phyloP scores from a whole-genome alignment of 139 green algal genomes.

The Tetradesmus obliquus region DNA sequence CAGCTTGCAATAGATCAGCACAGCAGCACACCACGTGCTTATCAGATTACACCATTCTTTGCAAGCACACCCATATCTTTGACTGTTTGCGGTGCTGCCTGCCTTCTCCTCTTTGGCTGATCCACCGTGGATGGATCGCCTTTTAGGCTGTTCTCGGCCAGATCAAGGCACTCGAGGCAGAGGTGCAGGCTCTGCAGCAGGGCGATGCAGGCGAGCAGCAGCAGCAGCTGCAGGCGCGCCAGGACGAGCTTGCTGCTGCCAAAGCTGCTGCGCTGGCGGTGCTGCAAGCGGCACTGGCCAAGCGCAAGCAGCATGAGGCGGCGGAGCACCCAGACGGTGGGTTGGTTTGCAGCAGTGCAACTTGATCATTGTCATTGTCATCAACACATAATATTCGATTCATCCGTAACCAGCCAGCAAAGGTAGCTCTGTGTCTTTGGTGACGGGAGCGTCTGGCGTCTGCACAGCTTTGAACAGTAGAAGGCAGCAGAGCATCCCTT shows the following conservation, averaged over 20 bases:
- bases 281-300: background rate
- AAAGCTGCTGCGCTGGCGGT: slow-evolving; percentile 3
- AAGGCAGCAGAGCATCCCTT: no score
- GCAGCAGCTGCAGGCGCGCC: background rate
- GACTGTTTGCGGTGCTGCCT: background rate
- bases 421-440: no score
- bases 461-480: no score
- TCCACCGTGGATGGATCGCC: no score
- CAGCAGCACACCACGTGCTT: no score
- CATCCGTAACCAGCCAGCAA: no score
- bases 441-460: no score
- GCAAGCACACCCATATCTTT: background rate
- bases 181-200: background rate
- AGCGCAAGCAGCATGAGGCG: background rate
- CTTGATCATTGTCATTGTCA: no score
- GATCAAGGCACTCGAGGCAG: background rate
- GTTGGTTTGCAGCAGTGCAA: background rate
- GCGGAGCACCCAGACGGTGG: slow-evolving; percentile 21
- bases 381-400: no score
- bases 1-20: no score
- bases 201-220: background rate
- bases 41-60: no score
- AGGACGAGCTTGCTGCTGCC: background rate
- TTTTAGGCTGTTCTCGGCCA: background rate
- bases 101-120: no score